Percentiles rank a stretch among this genome's conserved stretches.
phyloP scores from a whole-genome alignment of 805 yeast species.

The Spathaspora passalidarum region DNA sequence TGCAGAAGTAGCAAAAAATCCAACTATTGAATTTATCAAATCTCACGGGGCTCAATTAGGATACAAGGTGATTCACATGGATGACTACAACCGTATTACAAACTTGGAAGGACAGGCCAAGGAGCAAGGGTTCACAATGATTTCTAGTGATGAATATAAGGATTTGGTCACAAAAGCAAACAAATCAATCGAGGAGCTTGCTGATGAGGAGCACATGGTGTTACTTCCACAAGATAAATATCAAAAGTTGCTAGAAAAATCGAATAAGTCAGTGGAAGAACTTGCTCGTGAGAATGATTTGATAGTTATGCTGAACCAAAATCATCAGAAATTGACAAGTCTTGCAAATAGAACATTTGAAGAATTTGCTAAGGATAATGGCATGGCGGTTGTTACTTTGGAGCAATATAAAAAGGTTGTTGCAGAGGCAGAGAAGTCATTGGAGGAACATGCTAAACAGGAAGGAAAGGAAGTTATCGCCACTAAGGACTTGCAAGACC shows the following conservation, averaged over 20 bases:
- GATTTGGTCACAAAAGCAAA: slow-evolving; percentile 15
- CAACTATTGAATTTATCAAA: slow-evolving; percentile 17
- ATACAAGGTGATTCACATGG: slow-evolving; percentile 12
- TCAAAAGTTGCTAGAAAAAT: slow-evolving; percentile 10
- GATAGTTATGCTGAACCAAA: slow-evolving; percentile 2
- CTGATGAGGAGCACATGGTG: slow-evolving; percentile 14
- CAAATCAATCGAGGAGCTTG: slow-evolving; percentile 25
- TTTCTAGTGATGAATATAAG: slow-evolving; percentile 15
- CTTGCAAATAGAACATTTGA: slow-evolving; percentile 4
- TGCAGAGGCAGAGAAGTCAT: not conserved
- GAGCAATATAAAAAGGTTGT: slow-evolving; percentile 11
- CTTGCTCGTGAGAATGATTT: slow-evolving; percentile 15
- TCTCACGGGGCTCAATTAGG: slow-evolving; percentile 15
- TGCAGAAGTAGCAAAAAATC: slow-evolving; percentile 14
- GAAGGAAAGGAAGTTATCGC: slow-evolving; percentile 18
- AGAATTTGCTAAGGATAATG: slow-evolving; percentile 9
- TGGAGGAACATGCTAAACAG: slow-evolving; percentile 18
- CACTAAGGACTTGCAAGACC: slow-evolving; percentile 4
- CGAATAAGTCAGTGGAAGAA: slow-evolving; percentile 4
- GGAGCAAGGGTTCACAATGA: slow-evolving; percentile 14
- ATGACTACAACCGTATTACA: slow-evolving; percentile 8
- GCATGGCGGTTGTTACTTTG: slow-evolving; percentile 6
- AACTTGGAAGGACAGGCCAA: slow-evolving; percentile 16
- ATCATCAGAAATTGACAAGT: slow-evolving; percentile 14
- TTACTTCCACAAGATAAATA: slow-evolving; percentile 4